Evolutionary conservation across 768 basidiomycete genomes (phyloP).

Genomic region (Lactarius hengduanensis): DNA sequence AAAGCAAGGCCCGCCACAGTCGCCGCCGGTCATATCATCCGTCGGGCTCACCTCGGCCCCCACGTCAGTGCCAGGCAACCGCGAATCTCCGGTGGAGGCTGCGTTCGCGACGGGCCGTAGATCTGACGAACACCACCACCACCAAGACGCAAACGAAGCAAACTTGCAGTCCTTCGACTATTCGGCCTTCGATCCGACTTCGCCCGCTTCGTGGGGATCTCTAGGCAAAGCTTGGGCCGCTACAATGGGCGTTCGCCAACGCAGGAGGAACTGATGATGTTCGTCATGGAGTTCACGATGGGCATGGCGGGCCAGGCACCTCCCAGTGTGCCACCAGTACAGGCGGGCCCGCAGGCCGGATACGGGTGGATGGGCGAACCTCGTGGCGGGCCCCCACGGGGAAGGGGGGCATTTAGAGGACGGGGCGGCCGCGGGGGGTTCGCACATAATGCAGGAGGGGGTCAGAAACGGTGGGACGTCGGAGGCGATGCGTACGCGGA

Average conservation of each 20-base stretch:
- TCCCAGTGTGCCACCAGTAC: neutral
- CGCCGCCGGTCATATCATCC: conserved; percentile 27
- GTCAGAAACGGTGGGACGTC: conserved; percentile 35
- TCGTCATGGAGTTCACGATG: conserved; percentile 49
- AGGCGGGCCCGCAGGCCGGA: conserved; percentile 15
- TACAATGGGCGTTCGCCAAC: conserved; percentile 67
- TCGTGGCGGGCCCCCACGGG: conserved; percentile 29
- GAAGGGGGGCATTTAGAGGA: conserved; percentile 39
- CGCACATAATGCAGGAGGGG: conserved; percentile 46
- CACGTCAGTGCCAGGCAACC: conserved; percentile 1
- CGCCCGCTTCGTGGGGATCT: conserved; percentile 74
- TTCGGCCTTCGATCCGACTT: conserved; percentile 68
- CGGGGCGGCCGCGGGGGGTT: conserved; percentile 35
- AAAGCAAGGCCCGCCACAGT: conserved; percentile 13
- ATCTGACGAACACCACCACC: neutral
- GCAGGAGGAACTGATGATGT: conserved; percentile 75
- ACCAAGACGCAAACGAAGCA: conserved; percentile 1
- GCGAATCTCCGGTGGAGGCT: conserved; percentile 5
- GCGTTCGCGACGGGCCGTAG: neutral
- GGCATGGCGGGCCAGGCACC: conserved; percentile 21
- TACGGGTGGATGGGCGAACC: conserved; percentile 18
- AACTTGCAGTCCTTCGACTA: conserved; percentile 70
- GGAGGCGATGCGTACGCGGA: conserved; percentile 38
- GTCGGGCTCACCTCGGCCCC: conserved; percentile 23
- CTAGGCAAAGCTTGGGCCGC: conserved; percentile 76